Evolutionary conservation across 768 basidiomycete genomes (phyloP).

Genomic region (Lentinula boryana): DNA sequence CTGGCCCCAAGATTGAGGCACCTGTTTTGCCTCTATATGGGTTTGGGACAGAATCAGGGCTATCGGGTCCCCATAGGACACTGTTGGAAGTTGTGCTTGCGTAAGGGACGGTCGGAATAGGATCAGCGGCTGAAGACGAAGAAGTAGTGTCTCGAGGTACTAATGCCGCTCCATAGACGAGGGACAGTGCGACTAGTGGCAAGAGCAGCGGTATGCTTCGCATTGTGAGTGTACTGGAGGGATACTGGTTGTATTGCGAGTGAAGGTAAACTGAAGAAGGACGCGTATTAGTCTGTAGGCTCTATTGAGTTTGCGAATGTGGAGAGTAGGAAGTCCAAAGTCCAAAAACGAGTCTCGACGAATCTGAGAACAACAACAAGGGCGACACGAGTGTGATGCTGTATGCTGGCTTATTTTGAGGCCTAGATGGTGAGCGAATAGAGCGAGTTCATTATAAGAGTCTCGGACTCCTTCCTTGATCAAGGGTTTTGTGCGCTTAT

Average conservation of each 20-base stretch:
- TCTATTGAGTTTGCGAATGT: no score
- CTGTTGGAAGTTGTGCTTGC: slow-evolving; percentile 41
- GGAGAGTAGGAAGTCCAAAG: background rate
- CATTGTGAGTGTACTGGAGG: background rate
- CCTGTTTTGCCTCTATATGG: slow-evolving; percentile 35
- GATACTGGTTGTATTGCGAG: background rate
- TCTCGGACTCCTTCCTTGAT: background rate
- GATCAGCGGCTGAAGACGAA: slow-evolving; percentile 10
- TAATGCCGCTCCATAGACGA: background rate
- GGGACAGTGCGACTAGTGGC: background rate
- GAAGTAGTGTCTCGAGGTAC: background rate
- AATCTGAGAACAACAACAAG: no score
- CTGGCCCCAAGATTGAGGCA: slow-evolving; percentile 44
- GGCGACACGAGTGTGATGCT: no score
- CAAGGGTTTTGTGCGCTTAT: background rate
- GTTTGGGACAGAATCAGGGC: slow-evolving; percentile 18
- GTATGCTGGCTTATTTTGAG: no score
- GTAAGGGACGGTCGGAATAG: slow-evolving; percentile 38
- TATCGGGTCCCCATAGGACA: slow-evolving; percentile 26
- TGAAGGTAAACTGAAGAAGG: background rate
- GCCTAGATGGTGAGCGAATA: background rate
- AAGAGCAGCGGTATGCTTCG: background rate
- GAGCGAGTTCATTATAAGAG: background rate
- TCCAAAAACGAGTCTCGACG: no score
- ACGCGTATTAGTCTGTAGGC: no score